These are phyloP conservation scores for Lindgomyces ingoldianus DNA, from an alignment of 495 filamentous ascomycete genomes.

Conservation along the genomic window DNA sequence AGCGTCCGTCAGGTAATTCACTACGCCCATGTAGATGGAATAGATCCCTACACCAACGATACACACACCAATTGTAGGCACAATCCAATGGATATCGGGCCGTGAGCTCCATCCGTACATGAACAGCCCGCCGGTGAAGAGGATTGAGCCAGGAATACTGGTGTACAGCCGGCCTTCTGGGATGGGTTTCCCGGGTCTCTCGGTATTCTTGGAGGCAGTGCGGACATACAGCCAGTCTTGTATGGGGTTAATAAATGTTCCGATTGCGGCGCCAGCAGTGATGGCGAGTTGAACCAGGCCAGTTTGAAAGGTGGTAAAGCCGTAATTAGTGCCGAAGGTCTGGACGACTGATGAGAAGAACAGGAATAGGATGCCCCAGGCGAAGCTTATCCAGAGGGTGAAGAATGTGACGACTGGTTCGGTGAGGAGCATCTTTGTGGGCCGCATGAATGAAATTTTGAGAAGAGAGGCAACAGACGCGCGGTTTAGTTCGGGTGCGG, in stretches of 20 bases:
- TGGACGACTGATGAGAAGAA: conserved; percentile 19
- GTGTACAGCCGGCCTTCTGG: conserved; percentile 46
- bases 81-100: conserved; percentile 40
- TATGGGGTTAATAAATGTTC: conserved; percentile 52
- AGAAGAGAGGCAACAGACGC: conserved; percentile 2
- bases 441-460: conserved; percentile 23
- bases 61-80: conserved; percentile 39
- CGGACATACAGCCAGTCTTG: conserved; percentile 48
- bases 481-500: conserved; percentile 37
- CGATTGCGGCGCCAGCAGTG: conserved; percentile 48
- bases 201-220: conserved; percentile 30
- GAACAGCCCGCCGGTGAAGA: conserved; percentile 40
- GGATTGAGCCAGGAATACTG: conserved; percentile 35
- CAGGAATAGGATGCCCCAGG: conserved; percentile 30
- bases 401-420: conserved; percentile 30
- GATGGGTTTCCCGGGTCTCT: conserved; percentile 33
- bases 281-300: conserved; percentile 50
- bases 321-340: conserved; percentile 45
- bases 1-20: conserved; percentile 53
- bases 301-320: conserved; percentile 43
- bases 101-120: conserved; percentile 41
- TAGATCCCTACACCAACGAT: conserved; percentile 43
- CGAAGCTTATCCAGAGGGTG: conserved; percentile 32
- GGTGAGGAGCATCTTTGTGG: conserved; percentile 26
- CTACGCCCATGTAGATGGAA: conserved; percentile 52